Percentiles rank a stretch among this genome's conserved stretches.
Conservation (phyloP, 257 asterid genomes). For the Prunella vulgaris region DNA sequence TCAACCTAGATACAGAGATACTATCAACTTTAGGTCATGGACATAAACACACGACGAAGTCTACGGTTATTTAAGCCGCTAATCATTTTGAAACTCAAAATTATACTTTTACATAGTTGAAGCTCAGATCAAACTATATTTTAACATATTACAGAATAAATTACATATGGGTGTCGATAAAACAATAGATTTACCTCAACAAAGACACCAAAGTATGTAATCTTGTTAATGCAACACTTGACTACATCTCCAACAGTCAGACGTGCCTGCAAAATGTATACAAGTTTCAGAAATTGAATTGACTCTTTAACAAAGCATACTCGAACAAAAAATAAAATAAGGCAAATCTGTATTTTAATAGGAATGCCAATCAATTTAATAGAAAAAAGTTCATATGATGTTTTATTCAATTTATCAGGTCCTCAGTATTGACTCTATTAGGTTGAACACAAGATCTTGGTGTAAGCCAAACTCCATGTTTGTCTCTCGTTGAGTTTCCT, state of each 20-base stretch:
- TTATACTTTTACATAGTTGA: neutral
- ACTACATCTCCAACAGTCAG: slow-evolving; percentile 82
- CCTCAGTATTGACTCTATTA: too few species aligned
- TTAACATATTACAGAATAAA: neutral
- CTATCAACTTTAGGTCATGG: neutral
- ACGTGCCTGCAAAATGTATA: slow-evolving; percentile 48
- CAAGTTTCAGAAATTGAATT: slow-evolving; percentile 8
- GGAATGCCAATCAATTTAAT: slow-evolving; percentile 2
- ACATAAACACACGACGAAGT: too few species aligned
- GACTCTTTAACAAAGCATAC: neutral
- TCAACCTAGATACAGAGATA: slow-evolving; percentile 55
- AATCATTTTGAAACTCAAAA: neutral
- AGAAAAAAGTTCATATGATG: neutral
- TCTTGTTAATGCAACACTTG: slow-evolving; percentile 81
- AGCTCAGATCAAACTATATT: neutral
- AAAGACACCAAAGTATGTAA: slow-evolving; percentile 84
- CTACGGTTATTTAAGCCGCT: neutral
- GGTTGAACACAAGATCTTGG: too few species aligned
- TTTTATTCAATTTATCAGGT: neutral
- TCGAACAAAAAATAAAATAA: neutral
- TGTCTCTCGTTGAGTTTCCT: too few species aligned
- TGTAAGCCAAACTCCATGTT: too few species aligned
- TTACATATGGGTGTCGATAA: neutral
- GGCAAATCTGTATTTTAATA: neutral
- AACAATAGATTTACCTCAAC: slow-evolving; percentile 64